Evolutionary conservation across 345 rosid genomes (phyloP).

Genomic region (Lepidium didymum): DNA sequence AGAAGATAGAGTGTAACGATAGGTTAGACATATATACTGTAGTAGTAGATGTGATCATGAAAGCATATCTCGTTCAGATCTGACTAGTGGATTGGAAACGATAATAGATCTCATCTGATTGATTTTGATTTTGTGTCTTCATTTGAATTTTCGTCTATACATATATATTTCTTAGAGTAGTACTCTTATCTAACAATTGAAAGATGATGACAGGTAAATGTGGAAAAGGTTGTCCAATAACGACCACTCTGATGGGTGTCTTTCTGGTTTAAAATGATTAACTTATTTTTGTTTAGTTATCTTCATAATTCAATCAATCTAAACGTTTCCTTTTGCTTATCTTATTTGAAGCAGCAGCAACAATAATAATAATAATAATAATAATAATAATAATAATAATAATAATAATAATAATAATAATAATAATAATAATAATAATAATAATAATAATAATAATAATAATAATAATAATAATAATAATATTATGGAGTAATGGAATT

Average conservation of each 20-base stretch:
- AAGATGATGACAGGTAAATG: not conserved
- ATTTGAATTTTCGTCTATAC: not conserved
- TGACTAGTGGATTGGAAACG: conserved; percentile 1
- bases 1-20: not conserved
- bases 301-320: not conserved
- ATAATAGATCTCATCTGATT: conserved; percentile 5
- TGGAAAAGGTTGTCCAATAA: not conserved
- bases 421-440: no score
- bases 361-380: no score
- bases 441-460: no score
- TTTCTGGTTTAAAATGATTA: not conserved
- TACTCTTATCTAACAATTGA: no score
- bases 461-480: not conserved
- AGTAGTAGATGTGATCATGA: not conserved
- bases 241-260: conserved; percentile 1
- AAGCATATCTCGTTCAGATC: not conserved
- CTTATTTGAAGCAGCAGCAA: not conserved
- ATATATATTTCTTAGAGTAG: no score
- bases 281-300: not conserved
- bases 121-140: conserved; percentile 5
- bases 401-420: no score
- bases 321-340: not conserved
- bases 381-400: no score
- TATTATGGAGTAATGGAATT: not conserved
- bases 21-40: not conserved